Evolutionary conservation across 179 eudicot genomes (phyloP).

Genomic region (Dionaea muscipula): DNA sequence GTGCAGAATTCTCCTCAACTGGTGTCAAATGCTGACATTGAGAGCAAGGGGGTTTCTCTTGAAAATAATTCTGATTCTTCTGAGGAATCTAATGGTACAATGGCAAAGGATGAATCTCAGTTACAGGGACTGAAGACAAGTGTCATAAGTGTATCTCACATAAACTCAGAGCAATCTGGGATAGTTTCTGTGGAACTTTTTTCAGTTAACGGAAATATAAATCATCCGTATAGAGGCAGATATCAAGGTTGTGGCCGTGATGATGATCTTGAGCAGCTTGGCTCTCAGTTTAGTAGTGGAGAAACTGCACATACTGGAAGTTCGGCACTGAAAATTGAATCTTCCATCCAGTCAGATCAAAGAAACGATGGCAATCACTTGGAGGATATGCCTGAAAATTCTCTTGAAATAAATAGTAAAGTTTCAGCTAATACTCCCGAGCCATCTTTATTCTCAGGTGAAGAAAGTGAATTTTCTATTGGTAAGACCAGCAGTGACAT

Average conservation of each 20-base stretch:
- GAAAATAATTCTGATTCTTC: slow-evolving; percentile 15
- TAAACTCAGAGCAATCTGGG: slow-evolving; percentile 13
- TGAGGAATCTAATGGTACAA: not conserved
- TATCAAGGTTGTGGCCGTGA: slow-evolving; percentile 7
- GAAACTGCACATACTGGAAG: slow-evolving; percentile 13
- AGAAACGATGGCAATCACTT: slow-evolving; percentile 14
- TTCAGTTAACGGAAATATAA: slow-evolving; percentile 9
- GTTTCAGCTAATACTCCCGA: slow-evolving; percentile 17
- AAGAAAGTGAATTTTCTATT: slow-evolving; percentile 8
- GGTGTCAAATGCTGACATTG: slow-evolving; percentile 5
- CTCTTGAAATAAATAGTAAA: slow-evolving; percentile 11
- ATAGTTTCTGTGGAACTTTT: slow-evolving; percentile 12
- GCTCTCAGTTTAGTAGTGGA: slow-evolving; percentile 11
- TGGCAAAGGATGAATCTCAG: not conserved
- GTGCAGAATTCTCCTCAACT: slow-evolving; percentile 7
- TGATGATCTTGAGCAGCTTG: slow-evolving; percentile 17
- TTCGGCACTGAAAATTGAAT: slow-evolving; percentile 15
- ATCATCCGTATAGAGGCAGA: slow-evolving; percentile 12
- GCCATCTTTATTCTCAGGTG: slow-evolving; percentile 16
- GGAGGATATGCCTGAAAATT: slow-evolving; percentile 19
- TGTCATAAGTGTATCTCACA: not conserved
- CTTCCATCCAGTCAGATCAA: slow-evolving; percentile 14
- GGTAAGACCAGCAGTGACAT: slow-evolving; percentile 13
- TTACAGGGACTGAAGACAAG: slow-evolving; percentile 3
- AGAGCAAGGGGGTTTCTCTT: no score